Evolutionary conservation across 169 alveolate genomes (phyloP), one percentile per base, ranked within the genome.

Genomic region (Cytauxzoon felis): DNA sequence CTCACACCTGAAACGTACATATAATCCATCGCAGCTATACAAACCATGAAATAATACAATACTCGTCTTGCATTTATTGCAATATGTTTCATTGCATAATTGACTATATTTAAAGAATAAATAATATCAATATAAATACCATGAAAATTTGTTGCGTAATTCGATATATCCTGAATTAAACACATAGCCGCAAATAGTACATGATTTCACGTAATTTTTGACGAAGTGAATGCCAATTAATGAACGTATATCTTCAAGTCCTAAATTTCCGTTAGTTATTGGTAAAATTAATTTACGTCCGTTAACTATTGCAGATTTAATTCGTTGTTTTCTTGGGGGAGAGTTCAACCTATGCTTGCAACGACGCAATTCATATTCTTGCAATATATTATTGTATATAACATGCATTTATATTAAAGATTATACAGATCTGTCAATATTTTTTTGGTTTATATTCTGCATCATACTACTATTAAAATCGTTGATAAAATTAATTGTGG

Each of bases 251-350:
- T 76, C 80, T 19, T 76, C 86, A 19, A 43, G 33, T 6, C 36
- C 86, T 76, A 54, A 51, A 48, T 8, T 8, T 33, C 24, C 21
- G 9, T 53, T 21, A 60, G 13, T 18, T 29, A 3, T 23, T n/a
- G 26, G 30, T 60, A 7, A 43, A 7, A 36, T n/a, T 18, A 36
- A 63, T 71, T 3, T 21, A 73, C 84, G 24, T 53, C 58, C 64
- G 9, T 16, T 48, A 40, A 51, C 27, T 26, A 73, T 63, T n/a
- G 84, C 84, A 7, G 36, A 33, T 27, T 64, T 62, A 6, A 73
- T 57, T 5, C 84, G 59, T 27, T 63, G 65, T 18, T 52, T 61
- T 38, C 84, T 61, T 9, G 84, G 84, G 3, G 81, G 84, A 11
- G 69, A 29, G 2, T 68, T 53, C 29, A 79, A 67, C 7, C 65